Conservation (phyloP, 2,329 filamentous ascomycete genomes). For the Ophiostoma piceae region DNA sequence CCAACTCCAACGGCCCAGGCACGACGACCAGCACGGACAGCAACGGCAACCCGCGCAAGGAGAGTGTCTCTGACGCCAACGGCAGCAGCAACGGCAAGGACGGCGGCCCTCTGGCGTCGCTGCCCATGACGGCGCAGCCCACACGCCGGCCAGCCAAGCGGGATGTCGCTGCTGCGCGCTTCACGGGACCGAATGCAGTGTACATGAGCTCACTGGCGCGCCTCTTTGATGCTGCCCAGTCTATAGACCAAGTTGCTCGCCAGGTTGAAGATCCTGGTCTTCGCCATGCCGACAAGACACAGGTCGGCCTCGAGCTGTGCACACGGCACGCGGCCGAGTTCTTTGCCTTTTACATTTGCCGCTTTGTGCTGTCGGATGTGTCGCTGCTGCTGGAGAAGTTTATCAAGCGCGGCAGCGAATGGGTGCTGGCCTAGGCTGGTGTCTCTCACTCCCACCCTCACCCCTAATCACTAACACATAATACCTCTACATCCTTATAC, state of each 20-base stretch:
- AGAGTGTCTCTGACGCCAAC: conserved; percentile 49
- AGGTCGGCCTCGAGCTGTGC: conserved; percentile 90
- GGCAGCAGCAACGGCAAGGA: conserved; percentile 14
- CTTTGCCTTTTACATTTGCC: conserved; percentile 93
- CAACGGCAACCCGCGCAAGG: conserved; percentile 24
- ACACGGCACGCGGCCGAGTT: conserved; percentile 93
- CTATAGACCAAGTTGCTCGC: conserved; percentile 82
- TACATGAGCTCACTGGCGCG: conserved; percentile 90
- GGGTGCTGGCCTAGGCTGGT: conserved; percentile 53
- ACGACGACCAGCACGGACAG: conserved; percentile 42
- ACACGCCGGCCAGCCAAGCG: conserved; percentile 66
- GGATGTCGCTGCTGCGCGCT: conserved; percentile 63
- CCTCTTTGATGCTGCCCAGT: conserved; percentile 87
- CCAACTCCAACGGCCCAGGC: conserved; percentile 28
- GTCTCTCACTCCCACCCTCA: neutral
- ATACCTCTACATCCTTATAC: conserved; percentile 9
- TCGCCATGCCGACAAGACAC: conserved; percentile 84
- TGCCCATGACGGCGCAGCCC: conserved; percentile 68
- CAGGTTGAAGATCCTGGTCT: conserved; percentile 94
- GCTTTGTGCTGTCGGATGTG: conserved; percentile 86
- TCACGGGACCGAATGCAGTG: conserved; percentile 75
- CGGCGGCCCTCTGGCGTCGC: conserved; percentile 50
- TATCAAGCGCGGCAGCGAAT: conserved; percentile 92
- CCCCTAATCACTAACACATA: neutral
- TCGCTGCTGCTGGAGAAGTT: conserved; percentile 88